These are phyloP conservation scores for Podila epicladia DNA, from an alignment of 192 early-diverging fungal genomes.

Conservation along the genomic window DNA sequence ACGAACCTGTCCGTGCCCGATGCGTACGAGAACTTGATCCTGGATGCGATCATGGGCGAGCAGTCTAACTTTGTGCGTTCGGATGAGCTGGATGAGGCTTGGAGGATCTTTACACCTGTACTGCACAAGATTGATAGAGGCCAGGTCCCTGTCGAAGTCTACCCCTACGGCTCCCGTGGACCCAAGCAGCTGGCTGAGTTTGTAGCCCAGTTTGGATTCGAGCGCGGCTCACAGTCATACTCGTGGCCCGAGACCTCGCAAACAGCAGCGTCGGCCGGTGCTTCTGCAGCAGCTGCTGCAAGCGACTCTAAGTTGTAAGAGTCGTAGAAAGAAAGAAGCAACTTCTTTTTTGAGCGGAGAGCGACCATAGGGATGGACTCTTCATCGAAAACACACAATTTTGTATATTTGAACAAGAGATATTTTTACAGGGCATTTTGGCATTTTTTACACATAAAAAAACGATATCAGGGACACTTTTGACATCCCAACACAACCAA, in stretches of 20 bases:
- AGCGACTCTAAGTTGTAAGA: constrained; percentile 11
- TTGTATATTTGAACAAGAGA: no score
- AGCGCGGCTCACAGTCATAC: constrained; percentile 52
- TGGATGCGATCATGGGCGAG: constrained; percentile 85
- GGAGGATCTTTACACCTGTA: constrained; percentile 91
- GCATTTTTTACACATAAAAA: no score
- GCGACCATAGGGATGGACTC: no score
- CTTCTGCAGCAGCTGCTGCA: constrained; percentile 15
- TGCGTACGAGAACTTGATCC: constrained; percentile 86
- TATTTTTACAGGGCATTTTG: no score
- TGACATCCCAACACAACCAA: no score
- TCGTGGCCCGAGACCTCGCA: constrained; percentile 58
- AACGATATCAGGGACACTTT: no score
- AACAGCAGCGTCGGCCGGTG: constrained; percentile 12
- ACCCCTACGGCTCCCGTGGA: constrained; percentile 85
- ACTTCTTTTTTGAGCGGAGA: not conserved
- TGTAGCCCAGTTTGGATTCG: constrained; percentile 66
- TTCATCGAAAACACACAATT: no score
- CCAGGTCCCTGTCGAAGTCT: constrained; percentile 70
- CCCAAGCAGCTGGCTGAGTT: constrained; percentile 84
- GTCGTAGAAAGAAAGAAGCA: not conserved
- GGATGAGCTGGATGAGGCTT: constrained; percentile 88
- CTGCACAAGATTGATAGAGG: constrained; percentile 82
- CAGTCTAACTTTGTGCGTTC: constrained; percentile 87
- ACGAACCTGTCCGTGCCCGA: constrained; percentile 84